These are phyloP conservation scores for Aechmea fasciata DNA, from an alignment of 176 grass and related monocot species.

Conservation along the genomic window DNA sequence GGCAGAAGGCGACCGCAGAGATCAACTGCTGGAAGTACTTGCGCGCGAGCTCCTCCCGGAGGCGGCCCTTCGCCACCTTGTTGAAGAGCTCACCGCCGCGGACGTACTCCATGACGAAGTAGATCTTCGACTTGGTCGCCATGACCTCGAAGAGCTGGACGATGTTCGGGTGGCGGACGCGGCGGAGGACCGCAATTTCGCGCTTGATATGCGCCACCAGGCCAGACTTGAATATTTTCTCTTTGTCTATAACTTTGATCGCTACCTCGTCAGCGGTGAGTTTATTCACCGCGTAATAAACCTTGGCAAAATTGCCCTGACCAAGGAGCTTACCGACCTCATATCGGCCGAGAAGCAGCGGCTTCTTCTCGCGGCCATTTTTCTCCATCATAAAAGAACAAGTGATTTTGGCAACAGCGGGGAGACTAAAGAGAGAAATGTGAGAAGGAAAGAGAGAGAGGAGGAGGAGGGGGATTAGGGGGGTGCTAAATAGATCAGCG, in stretches of 20 bases:
- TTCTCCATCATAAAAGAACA: background rate
- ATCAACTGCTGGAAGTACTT: constrained; percentile 57
- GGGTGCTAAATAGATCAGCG: background rate
- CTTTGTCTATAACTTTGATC: constrained; percentile 52
- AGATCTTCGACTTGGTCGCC: constrained; percentile 47
- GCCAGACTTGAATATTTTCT: constrained; percentile 33
- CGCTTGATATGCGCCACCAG: constrained; percentile 35
- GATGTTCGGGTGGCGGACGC: constrained; percentile 46
- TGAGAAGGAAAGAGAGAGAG: constrained; percentile 14
- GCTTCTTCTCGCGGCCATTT: background rate
- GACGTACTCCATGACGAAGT: constrained; percentile 68
- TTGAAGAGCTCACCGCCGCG: constrained; percentile 39
- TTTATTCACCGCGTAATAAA: constrained; percentile 24
- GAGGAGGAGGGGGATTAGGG: background rate
- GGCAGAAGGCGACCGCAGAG: constrained; percentile 46
- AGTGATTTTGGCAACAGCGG: background rate
- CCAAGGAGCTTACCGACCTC: constrained; percentile 39
- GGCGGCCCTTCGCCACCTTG: constrained; percentile 20
- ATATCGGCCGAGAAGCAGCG: constrained; percentile 29
- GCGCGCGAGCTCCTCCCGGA: constrained; percentile 33
- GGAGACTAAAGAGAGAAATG: background rate
- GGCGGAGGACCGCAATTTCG: constrained; percentile 45
- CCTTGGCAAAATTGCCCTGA: constrained; percentile 63
- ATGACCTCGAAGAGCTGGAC: constrained; percentile 52
- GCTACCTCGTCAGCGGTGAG: constrained; percentile 37